These are phyloP conservation scores for Acer yangbiense DNA, from an alignment of 345 rosid species.

Conservation along the genomic window DNA sequence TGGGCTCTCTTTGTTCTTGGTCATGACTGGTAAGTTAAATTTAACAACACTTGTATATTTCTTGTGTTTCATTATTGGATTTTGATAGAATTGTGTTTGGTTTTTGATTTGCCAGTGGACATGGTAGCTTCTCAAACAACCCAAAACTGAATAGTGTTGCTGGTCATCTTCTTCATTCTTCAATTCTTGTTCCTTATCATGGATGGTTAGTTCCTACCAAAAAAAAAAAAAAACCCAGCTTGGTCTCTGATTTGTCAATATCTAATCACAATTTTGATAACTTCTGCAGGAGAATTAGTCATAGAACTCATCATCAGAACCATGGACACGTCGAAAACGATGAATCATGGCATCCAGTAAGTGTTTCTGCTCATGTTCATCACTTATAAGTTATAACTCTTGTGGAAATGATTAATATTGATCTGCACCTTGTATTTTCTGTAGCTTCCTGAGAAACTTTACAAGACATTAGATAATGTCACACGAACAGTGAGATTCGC, in stretches of 20 bases:
- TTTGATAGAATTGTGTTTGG: conserved; percentile 4
- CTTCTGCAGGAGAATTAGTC: conserved; percentile 82
- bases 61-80: conserved; percentile 8
- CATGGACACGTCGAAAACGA: conserved; percentile 96
- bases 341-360: conserved; percentile 94
- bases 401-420: conserved; percentile 1
- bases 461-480: conserved; percentile 47
- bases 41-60: not conserved
- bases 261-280: conserved; percentile 10
- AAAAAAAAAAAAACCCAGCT: not conserved
- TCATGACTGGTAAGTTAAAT: conserved; percentile 83
- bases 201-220: conserved; percentile 66
- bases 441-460: conserved; percentile 80
- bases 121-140: conserved; percentile 86
- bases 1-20: conserved; percentile 99
- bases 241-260: not conserved
- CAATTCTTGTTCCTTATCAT: conserved; percentile 90
- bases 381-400: not conserved
- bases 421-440: conserved; percentile 8
- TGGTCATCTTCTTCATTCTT: conserved; percentile 89
- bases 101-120: conserved; percentile 63
- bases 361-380: not conserved
- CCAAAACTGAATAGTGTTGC: conserved; percentile 67
- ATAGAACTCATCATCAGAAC: conserved; percentile 94
- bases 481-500: conserved; percentile 67